Percentiles rank a stretch among this genome's conserved stretches.
These are phyloP conservation scores for Xylaria sp. DNA, from an alignment of 2,329 filamentous ascomycete genomes.

Conservation along the genomic window DNA sequence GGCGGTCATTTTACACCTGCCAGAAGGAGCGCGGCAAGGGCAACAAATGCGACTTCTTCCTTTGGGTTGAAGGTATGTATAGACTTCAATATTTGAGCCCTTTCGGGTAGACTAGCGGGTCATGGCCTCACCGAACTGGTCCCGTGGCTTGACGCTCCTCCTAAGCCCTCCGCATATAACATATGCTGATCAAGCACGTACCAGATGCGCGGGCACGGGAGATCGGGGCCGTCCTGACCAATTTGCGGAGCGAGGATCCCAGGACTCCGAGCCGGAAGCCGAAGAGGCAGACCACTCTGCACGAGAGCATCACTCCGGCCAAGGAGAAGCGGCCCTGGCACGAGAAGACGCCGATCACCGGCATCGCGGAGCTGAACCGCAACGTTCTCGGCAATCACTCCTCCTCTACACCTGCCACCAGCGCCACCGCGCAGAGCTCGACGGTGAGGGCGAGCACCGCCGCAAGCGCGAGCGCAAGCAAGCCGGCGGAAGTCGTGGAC, in stretches of 20 bases:
- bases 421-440: slow-evolving; percentile 11
- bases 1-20: slow-evolving; percentile 58
- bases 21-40: slow-evolving; percentile 45
- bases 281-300: slow-evolving; percentile 34
- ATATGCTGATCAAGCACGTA: not conserved
- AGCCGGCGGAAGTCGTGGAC: not conserved
- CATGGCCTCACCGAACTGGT: no score
- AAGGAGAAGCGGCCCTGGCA: slow-evolving; percentile 21
- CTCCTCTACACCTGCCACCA: no score
- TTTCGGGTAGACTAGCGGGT: no score
- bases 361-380: slow-evolving; percentile 18
- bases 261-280: slow-evolving; percentile 16
- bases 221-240: slow-evolving; percentile 46
- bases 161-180: not conserved
- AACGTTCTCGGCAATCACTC: slow-evolving; percentile 1
- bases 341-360: slow-evolving; percentile 23
- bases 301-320: slow-evolving; percentile 32
- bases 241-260: slow-evolving; percentile 48
- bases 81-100: no score
- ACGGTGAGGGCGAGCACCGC: slow-evolving; percentile 16
- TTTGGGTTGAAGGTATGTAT: slow-evolving; percentile 50
- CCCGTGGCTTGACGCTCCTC: not conserved
- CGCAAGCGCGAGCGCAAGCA: no score
- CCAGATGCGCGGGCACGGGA: slow-evolving; percentile 51
- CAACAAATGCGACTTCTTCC: slow-evolving; percentile 57